Base-by-base conservation (phyloP, 345 rosid species). In the Euphorbia pulcherrima region DNA sequence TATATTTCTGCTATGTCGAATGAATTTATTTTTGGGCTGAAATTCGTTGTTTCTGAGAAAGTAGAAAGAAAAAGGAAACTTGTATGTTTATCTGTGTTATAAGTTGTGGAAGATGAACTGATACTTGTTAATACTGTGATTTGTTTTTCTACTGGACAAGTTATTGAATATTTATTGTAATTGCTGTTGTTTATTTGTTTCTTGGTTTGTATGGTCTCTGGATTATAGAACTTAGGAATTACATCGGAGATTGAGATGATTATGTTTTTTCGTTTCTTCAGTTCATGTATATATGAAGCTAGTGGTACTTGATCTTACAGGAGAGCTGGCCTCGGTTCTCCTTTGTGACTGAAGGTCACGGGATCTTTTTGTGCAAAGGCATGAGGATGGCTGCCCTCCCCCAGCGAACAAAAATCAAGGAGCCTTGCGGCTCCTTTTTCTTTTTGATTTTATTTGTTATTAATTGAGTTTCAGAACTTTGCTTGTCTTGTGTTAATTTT, bases 281-380 rank as follows among this genome's bases (percentile, higher is more conserved):
- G 24, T 30, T 33, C 44, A 11, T 7, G 16, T 33, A 30, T 59
- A 16, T 33, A 30, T 29, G 0, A 33, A 18, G 44, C 44, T 29
- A 17, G 5, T 33, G 35, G 37, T 53, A 21, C 57, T 53, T 59
- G 24, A 18, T 59, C 44, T 17, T 18, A 33, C 44, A 30, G 62
- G 44, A 30, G 41, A 40, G 44, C 40, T 20, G 39, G 44, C 1
- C 63, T 59, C 35, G 44, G 46, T 59, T 40, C 16, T 59, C 63
- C 14, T 33, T 35, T 33, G 44, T 59, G 63, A 59, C 24, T 35
- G 63, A 10, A 59, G 63, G 63, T 59, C 46, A 27, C 40, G 63
- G 9, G 39, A n/a, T 35, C 40, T 28, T 5, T 59, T 35, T 18
- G 6, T 13, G 11, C 8, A 6, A 12, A 58, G 21, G 8, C 23